These are phyloP conservation scores for Geranium rotundifolium DNA, from an alignment of 345 rosid species.

Conservation along the genomic window DNA sequence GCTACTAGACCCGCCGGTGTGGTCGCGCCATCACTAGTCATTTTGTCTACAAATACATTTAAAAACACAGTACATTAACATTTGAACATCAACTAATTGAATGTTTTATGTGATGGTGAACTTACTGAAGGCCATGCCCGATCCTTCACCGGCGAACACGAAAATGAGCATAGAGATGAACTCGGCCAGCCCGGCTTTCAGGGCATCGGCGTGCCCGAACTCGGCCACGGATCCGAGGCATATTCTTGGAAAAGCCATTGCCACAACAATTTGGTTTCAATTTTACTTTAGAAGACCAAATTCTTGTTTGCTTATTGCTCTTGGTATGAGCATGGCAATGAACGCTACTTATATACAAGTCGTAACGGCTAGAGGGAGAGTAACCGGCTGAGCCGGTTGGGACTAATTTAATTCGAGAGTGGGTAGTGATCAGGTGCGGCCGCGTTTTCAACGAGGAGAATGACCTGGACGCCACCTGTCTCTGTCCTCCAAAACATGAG, in stretches of 20 bases:
- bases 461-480: slow-evolving; percentile 15
- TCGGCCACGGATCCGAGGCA: slow-evolving; percentile 39
- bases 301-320: slow-evolving; percentile 1
- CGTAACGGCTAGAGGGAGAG: not conserved
- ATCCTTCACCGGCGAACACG: slow-evolving; percentile 68
- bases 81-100: not conserved
- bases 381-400: slow-evolving; percentile 14
- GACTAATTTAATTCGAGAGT: not conserved
- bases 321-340: not conserved
- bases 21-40: slow-evolving; percentile 33
- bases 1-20: slow-evolving; percentile 59
- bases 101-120: not conserved
- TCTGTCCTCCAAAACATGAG: slow-evolving; percentile 4
- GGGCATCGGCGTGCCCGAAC: slow-evolving; percentile 32
- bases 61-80: not conserved
- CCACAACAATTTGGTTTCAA: not conserved
- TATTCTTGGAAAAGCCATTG: slow-evolving; percentile 38
- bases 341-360: slow-evolving; percentile 10
- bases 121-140: slow-evolving; percentile 64
- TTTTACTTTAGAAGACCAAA: not conserved
- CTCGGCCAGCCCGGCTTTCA: slow-evolving; percentile 53
- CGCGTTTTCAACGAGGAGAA: slow-evolving; percentile 7
- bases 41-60: slow-evolving; percentile 25
- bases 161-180: slow-evolving; percentile 59
- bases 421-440: slow-evolving; percentile 1